Percentiles rank a stretch among this genome's conserved stretches.
These are phyloP conservation scores for Pyrrhoderma lamaoense DNA, from an alignment of 1,284 basidiomycete species.

Conservation along the genomic window DNA sequence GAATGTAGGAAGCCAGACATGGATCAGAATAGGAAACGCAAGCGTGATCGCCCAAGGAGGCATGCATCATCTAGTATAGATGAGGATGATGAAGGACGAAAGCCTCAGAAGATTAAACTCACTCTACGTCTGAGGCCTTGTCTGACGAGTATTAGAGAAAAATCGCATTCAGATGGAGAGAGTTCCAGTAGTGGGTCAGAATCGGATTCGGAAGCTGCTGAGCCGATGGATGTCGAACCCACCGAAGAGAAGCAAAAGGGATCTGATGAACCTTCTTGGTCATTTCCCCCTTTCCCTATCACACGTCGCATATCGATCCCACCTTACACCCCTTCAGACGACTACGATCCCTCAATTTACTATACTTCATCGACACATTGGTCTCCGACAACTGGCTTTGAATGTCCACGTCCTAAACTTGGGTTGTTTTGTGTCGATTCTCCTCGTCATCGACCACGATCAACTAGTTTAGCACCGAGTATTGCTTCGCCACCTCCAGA, in stretches of 20 bases:
- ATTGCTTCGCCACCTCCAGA: constrained; percentile 56
- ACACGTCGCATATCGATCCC: constrained; percentile 45
- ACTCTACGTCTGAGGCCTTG: constrained; percentile 54
- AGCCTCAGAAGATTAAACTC: constrained; percentile 59
- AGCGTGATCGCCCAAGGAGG: constrained; percentile 37
- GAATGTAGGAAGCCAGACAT: constrained; percentile 24
- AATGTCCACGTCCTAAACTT: constrained; percentile 11
- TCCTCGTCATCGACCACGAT: constrained; percentile 4
- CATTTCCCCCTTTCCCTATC: constrained; percentile 33
- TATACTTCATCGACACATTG: constrained; percentile 1
- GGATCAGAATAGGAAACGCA: constrained; percentile 51
- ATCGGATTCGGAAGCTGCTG: constrained; percentile 23
- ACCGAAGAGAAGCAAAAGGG: not conserved
- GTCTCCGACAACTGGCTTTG: not conserved
- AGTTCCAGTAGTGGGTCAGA: constrained; percentile 14
- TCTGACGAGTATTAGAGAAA: constrained; percentile 28
- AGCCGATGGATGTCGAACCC: constrained; percentile 8
- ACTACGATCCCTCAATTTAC: constrained; percentile 5
- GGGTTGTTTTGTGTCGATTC: constrained; percentile 11
- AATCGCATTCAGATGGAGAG: constrained; percentile 16
- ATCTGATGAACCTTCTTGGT: constrained; percentile 18
- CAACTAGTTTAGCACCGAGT: constrained; percentile 31
- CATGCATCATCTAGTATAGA: constrained; percentile 28
- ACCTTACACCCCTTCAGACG: constrained; percentile 37
- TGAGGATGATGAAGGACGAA: constrained; percentile 33